Conservation (phyloP, 345 rosid species). For the Eucalyptus melliodora region DNA sequence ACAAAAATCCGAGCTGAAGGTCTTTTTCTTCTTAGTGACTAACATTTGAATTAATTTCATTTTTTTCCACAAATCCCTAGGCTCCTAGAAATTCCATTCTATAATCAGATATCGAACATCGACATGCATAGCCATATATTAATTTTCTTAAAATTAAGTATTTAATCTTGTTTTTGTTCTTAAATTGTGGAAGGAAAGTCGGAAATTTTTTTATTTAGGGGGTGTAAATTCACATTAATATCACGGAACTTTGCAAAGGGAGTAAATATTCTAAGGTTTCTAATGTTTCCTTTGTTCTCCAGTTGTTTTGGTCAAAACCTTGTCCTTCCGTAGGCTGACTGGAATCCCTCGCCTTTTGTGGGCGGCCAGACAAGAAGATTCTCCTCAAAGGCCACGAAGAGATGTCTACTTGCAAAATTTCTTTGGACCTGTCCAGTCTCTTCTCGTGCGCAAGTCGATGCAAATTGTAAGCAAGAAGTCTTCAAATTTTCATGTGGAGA, state of each 20-base stretch:
- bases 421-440: background rate
- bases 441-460: background rate
- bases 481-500: background rate
- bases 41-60: background rate
- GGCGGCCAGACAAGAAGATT: background rate
- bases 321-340: background rate
- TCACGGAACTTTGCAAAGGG: background rate
- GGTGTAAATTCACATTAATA: background rate
- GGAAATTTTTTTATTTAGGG: background rate
- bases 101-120: background rate
- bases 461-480: background rate
- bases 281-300: background rate
- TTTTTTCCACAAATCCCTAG: accelerated
- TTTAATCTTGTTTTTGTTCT: background rate
- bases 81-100: accelerated
- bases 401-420: background rate
- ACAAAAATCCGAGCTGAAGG: background rate
- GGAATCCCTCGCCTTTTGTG: background rate
- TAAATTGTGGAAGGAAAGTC: background rate
- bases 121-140: background rate
- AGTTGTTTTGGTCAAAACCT: background rate
- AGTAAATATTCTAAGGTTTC: background rate
- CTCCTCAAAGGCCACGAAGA: background rate
- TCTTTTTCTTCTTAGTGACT: background rate
- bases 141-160: background rate